These are phyloP conservation scores for Phytophthora tentaculata DNA, from an alignment of 352 stramenopile genomes.

Conservation along the genomic window DNA sequence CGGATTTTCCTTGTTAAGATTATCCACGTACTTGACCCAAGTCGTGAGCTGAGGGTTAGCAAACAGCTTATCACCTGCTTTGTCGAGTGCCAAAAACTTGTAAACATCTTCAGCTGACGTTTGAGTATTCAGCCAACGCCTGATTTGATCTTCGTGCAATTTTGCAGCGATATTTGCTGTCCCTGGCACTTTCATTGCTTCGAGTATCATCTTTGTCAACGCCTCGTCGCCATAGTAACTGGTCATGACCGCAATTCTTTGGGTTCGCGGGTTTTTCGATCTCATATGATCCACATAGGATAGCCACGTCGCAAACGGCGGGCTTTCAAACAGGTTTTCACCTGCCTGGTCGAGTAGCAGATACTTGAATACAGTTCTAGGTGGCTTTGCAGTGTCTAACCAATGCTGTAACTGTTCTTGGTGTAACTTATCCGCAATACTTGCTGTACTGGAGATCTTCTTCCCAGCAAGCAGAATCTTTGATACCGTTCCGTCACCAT, in stretches of 20 bases:
- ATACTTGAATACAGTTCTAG: background rate
- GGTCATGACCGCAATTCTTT: background rate
- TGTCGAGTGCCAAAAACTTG: background rate
- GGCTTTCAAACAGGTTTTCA: background rate
- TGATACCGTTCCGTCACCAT: background rate
- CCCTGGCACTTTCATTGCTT: background rate
- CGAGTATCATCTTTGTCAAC: background rate
- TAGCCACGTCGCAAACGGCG: background rate
- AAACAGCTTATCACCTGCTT: background rate
- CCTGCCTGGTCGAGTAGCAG: background rate
- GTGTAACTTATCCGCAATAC: background rate
- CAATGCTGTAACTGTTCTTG: background rate
- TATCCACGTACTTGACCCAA: constrained; percentile 11
- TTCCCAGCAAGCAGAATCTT: background rate
- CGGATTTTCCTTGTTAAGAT: constrained; percentile 6
- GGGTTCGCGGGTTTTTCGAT: background rate
- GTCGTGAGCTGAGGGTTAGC: background rate
- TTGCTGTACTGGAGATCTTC: background rate
- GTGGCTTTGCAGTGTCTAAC: background rate
- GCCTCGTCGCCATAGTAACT: background rate
- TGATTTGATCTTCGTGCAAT: background rate
- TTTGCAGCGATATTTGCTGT: background rate
- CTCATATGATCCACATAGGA: background rate
- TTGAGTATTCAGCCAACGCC: background rate
- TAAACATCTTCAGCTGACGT: background rate